phyloP scores from a whole-genome alignment of 169 alveolate species.

The Eimeria necatrix region DNA sequence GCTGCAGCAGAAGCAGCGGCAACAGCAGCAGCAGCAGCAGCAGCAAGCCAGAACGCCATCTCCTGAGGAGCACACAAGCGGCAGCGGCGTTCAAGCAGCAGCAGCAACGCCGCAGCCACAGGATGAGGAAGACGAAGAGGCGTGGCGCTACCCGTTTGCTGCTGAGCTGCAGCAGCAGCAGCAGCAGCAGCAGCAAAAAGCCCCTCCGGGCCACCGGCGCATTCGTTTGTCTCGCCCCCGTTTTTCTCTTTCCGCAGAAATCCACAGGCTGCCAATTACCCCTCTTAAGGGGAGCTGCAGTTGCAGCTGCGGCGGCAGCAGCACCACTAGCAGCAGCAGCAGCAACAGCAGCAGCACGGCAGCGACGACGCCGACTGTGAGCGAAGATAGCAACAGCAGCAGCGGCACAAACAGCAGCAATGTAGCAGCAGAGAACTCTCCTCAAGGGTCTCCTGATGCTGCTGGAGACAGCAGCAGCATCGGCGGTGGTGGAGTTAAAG shows the following conservation, averaged over 20 bases:
- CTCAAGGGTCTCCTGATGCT: neutral
- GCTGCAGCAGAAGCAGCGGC: conserved; percentile 21
- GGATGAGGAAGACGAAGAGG: neutral
- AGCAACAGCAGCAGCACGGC: conserved; percentile 23
- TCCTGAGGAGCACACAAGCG: neutral
- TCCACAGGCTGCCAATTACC: conserved; percentile 34
- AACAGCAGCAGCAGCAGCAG: conserved; percentile 29
- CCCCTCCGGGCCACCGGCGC: conserved; percentile 17
- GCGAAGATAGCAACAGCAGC: neutral
- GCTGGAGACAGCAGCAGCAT: conserved; percentile 10
- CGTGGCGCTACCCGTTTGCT: conserved; percentile 33
- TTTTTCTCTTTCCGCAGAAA: conserved; percentile 23
- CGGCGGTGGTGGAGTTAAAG: neutral
- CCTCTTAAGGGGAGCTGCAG: neutral
- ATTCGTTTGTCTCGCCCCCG: conserved; percentile 29
- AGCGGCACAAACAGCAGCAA: neutral
- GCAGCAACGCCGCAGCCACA: conserved; percentile 26
- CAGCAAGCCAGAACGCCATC: neutral
- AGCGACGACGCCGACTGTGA: neutral
- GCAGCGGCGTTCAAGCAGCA: conserved; percentile 2
- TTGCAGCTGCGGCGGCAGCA: conserved; percentile 1
- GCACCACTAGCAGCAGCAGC: neutral
- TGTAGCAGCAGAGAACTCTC: neutral
- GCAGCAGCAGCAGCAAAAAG: neutral
- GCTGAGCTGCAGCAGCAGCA: conserved; percentile 6